Base-by-base conservation (phyloP, 148 eudicot species). In the Persicaria maculosa region DNA sequence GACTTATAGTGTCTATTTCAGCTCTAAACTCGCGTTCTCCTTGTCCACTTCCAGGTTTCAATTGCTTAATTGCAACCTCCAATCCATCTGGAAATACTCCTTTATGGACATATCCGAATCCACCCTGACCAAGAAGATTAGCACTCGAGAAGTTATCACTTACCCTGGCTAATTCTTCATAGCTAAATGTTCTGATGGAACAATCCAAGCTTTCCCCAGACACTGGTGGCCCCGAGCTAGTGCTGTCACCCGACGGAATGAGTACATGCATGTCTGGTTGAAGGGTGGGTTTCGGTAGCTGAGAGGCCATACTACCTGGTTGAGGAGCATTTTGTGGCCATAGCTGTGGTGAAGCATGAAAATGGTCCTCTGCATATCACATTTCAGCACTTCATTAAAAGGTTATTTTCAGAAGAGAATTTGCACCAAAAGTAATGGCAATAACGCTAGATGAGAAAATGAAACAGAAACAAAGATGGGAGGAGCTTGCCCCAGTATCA, bases 81-180 rank as follows among this genome's bases (percentile, higher is more conserved):
- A 6, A 45, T 47, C 73, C 73, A 47, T 71, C 46, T 65, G 73
- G 25, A 48, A 71, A 52, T 19, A 71, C 73, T 48, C 73, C 73
- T 48, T 71, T 71, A 22, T 71, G 53, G 16, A 71, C 73, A 48
- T 45, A 71, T 47, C 73, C 73, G 7, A 71, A 71, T 48, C 73
- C 73, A 47, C 73, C 73, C 54, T 71, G 73, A 17, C 73, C 73
- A 71, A 71, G 73, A 45, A 71, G 50, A 47, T 71, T 71, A 9
- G 53, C 31, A 71, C 16, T 48, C n/a, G 73, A 46, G 40, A 71
- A 71, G 15, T 46, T 48, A 47, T 71, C 52, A 3, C 53, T 71
- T 46, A 48, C 50, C 16, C 54, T 46, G 15, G 73, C 52, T 46
- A 71, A 22, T 31, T 71, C 73, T 48, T 71, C 53, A 48, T 71